These are phyloP conservation scores for Aspergillus luchuensis DNA, from an alignment of 2,329 filamentous ascomycete genomes.

Conservation along the genomic window DNA sequence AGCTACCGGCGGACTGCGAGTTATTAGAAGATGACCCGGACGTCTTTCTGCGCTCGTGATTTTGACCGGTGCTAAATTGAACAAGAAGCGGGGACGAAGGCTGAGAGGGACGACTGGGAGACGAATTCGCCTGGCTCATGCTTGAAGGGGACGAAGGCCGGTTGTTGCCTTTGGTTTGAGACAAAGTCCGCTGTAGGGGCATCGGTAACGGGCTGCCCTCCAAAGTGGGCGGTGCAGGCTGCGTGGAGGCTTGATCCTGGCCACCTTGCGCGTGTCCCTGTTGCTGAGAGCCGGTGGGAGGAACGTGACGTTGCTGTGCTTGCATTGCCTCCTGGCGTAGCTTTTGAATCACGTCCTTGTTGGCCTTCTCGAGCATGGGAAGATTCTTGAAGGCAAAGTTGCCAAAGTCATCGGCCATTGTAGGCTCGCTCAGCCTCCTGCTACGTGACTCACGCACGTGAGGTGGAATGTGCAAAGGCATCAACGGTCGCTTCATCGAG, in stretches of 20 bases:
- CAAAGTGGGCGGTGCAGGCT: conserved; percentile 67
- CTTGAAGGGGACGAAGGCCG: conserved; percentile 85
- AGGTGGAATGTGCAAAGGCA: conserved; percentile 94
- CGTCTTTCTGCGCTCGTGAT: conserved; percentile 82
- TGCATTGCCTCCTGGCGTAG: conserved; percentile 87
- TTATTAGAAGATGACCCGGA: conserved; percentile 85
- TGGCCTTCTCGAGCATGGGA: conserved; percentile 93
- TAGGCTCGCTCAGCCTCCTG: conserved; percentile 85
- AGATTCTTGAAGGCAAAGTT: conserved; percentile 97
- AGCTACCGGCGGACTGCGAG: conserved; percentile 70
- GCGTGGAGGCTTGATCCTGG: conserved; percentile 38
- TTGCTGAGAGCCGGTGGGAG: conserved; percentile 29
- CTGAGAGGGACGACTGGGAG: conserved; percentile 81
- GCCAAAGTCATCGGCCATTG: conserved; percentile 88
- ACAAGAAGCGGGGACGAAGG: conserved; percentile 91
- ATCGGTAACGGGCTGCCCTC: conserved; percentile 85
- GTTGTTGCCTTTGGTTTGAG: conserved; percentile 74
- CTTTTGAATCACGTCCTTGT: conserved; percentile 98
- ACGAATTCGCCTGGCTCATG: conserved; percentile 77
- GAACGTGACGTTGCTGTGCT: conserved; percentile 57
- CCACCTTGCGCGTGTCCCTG: conserved; percentile 24
- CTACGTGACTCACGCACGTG: conserved; percentile 91
- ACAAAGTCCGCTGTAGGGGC: conserved; percentile 78
- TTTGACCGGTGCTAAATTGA: conserved; percentile 85
- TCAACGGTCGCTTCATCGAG: conserved; percentile 83